A percentile compares a stretch with the other conserved stretches of the same genome.
phyloP scores from a whole-genome alignment of 2,329 filamentous ascomycete genomes.

The Cladosporium oxysporum region DNA sequence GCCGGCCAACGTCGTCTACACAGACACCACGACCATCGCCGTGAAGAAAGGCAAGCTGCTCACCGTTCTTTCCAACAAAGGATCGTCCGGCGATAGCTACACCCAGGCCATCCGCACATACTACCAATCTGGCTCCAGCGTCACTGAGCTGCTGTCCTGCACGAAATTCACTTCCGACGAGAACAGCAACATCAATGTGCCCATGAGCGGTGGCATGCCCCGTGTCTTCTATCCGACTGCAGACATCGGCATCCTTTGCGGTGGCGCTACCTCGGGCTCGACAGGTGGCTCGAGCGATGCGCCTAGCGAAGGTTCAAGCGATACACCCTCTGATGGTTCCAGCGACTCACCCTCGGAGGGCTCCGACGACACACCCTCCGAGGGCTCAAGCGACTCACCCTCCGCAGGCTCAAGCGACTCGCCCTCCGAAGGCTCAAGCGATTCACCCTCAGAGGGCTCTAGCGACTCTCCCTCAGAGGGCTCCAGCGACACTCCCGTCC shows the following conservation, averaged over 20 bases:
- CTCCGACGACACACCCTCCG: background rate
- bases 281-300: background rate
- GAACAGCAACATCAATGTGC: conserved; percentile 36
- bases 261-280: conserved; percentile 7
- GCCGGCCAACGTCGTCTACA: conserved; percentile 43
- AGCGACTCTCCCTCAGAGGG: background rate
- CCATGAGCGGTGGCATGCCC: conserved; percentile 40
- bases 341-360: background rate
- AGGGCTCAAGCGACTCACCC: background rate
- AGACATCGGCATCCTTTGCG: conserved; percentile 16
- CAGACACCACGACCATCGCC: conserved; percentile 46
- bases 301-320: background rate
- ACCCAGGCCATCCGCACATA: conserved; percentile 32
- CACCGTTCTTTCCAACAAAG: conserved; percentile 38
- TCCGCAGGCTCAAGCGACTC: background rate
- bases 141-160: conserved; percentile 45
- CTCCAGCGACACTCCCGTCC: background rate
- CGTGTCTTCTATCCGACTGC: conserved; percentile 40
- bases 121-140: conserved; percentile 31
- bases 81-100: conserved; percentile 29
- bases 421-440: background rate
- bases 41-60: conserved; percentile 52
- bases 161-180: conserved; percentile 30
- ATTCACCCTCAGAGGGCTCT: background rate
- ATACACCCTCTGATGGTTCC: background rate